Percentiles rank a stretch among this genome's conserved stretches.
Evolutionary conservation across 192 early-diverging fungal species (phyloP).

Genomic region (Coemansia sp.): DNA sequence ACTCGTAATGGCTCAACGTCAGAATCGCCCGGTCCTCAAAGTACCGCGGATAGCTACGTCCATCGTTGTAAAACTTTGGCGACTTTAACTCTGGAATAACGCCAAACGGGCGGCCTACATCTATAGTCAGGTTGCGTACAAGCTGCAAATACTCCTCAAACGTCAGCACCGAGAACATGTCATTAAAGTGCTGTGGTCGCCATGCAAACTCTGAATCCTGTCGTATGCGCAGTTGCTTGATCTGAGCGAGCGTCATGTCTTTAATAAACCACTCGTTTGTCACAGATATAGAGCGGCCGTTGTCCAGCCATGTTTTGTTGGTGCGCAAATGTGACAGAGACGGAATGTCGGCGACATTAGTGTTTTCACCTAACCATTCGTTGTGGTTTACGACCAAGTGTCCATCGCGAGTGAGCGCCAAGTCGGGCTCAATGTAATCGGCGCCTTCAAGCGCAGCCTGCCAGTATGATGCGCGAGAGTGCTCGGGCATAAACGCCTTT

Average conservation of each 20-base stretch:
- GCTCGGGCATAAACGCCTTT: constrained; percentile 56
- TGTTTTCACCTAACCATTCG: constrained; percentile 48
- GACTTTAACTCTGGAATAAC: constrained; percentile 55
- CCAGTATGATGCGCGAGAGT: constrained; percentile 49
- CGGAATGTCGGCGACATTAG: constrained; percentile 28
- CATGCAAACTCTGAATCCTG: constrained; percentile 32
- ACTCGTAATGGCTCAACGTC: constrained; percentile 41
- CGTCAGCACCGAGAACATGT: constrained; percentile 36
- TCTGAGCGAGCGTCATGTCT: constrained; percentile 45
- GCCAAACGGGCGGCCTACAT: constrained; percentile 37
- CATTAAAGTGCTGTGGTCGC: constrained; percentile 48
- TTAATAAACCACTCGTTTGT: constrained; percentile 49
- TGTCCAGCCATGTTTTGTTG: constrained; percentile 39
- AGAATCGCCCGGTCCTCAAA: constrained; percentile 53
- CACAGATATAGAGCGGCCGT: constrained; percentile 3
- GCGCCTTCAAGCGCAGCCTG: constrained; percentile 51
- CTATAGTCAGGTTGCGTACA: constrained; percentile 31
- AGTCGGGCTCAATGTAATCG: constrained; percentile 53
- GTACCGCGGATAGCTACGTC: constrained; percentile 28
- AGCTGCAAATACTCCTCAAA: constrained; percentile 52
- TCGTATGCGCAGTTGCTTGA: constrained; percentile 28
- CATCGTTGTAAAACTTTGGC: constrained; percentile 40
- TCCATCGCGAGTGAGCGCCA: constrained; percentile 47
- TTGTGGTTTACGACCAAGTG: constrained; percentile 55
- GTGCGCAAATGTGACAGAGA: constrained; percentile 24